Conservation (phyloP, 768 basidiomycete genomes). For the Mycena vitilis region DNA sequence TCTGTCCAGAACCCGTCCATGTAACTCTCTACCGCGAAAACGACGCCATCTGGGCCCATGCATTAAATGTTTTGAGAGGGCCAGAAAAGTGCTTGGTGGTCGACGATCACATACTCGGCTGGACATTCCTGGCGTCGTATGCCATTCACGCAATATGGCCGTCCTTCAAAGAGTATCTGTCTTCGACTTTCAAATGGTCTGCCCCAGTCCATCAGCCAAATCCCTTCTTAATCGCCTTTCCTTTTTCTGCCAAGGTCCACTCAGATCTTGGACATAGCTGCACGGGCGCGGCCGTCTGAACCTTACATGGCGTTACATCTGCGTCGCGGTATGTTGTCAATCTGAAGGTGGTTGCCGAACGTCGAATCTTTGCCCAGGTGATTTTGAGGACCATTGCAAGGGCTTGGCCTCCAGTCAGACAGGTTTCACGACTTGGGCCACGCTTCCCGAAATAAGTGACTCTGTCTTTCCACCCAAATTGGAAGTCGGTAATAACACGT, state of each 20-base stretch:
- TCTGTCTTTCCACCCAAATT: slow-evolving; percentile 51
- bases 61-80: slow-evolving; percentile 45
- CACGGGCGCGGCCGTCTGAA: slow-evolving; percentile 47
- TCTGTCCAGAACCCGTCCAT: slow-evolving; percentile 53
- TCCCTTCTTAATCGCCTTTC: neutral
- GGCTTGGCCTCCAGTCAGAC: slow-evolving; percentile 46
- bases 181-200: slow-evolving; percentile 57
- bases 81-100: slow-evolving; percentile 56
- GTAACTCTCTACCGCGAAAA: slow-evolving; percentile 44
- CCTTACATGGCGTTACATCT: slow-evolving; percentile 61
- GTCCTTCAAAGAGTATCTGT: slow-evolving; percentile 51
- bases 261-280: slow-evolving; percentile 42
- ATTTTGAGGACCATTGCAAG: slow-evolving; percentile 58
- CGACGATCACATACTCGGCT: slow-evolving; percentile 57
- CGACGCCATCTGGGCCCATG: slow-evolving; percentile 51
- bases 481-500: slow-evolving; percentile 48
- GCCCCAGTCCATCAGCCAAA: slow-evolving; percentile 37
- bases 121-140: slow-evolving; percentile 56
- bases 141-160: slow-evolving; percentile 56
- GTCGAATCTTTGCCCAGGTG: slow-evolving; percentile 41
- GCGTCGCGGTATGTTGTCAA: slow-evolving; percentile 49
- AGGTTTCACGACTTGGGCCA: slow-evolving; percentile 62
- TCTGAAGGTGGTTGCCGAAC: neutral
- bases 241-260: slow-evolving; percentile 10
- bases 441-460: slow-evolving; percentile 50